Evolutionary conservation across 225 moss, liverwort and hornwort species (phyloP), one percentile per base, ranked within the genome.

Genomic region (Marchantia polymorpha): DNA sequence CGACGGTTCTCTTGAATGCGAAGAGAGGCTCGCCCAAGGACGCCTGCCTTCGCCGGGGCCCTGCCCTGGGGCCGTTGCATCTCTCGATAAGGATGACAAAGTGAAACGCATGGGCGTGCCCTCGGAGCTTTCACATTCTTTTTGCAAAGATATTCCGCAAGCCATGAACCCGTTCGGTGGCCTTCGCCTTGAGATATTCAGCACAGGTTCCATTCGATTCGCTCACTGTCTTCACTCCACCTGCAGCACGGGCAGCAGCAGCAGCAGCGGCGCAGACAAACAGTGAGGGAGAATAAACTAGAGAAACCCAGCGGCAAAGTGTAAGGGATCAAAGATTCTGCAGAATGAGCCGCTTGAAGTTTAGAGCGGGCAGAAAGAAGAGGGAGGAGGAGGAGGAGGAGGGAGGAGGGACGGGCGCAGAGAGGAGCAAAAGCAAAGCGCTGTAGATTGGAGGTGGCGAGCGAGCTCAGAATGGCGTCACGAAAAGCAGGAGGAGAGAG

Each of bases 401-500:
- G n/a, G 66, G 66, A 17, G 69, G 69, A 70, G 26, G 25, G 25
- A 3, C 15, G 10, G 39, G 69, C 15, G 69, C 8, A 10, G 59
- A 59, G 69, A 64, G 64, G n/a, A 23, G 10, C 22, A 9, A 23
- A 20, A 64, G 64, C 0, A 23, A 20, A 64, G 64, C 0, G n/a
- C 2, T 23, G 64, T 64, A 64, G 64, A 17, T 20, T 19, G 64
- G 39, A 15, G 70, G 47, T 47, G 48, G 70, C 67, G 23, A 14
- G n/a, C 10, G 7, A 30, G 68, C 13, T 67, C 67, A 49, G 48
- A 70, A 70, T 70, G 48, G 70, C 70, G 70, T 70, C 70, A 70
- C 39, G 29, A 48, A 70, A 13, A 46, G 70, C 7, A 46, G 70
- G 47, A 70, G 7, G 29, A 47, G 48, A 22, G 31, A 70, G 47